Conservation (phyloP, 2,329 filamentous ascomycete species). For the Talaromyces atroroseus region DNA sequence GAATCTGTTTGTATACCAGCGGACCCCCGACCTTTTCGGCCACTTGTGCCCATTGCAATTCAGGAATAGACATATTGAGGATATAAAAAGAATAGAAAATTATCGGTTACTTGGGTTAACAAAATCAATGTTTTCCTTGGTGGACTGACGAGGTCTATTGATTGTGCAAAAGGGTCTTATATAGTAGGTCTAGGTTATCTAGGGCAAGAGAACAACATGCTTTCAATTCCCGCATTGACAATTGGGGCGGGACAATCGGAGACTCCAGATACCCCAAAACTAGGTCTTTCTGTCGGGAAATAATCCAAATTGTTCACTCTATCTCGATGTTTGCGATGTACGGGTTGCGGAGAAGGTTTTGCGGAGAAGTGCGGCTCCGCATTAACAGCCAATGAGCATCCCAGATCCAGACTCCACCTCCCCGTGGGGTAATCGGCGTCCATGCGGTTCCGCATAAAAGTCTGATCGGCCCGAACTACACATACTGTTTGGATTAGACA, state of each 20-base stretch:
- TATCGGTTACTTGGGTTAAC: background rate
- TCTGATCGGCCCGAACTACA: constrained; percentile 4
- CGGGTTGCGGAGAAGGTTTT: too few relatives aligned
- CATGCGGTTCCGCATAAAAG: constrained; percentile 9
- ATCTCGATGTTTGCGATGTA: too few relatives aligned
- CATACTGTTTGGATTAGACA: background rate
- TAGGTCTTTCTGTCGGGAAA: too few relatives aligned
- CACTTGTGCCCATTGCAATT: constrained; percentile 87
- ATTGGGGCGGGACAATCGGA: too few relatives aligned
- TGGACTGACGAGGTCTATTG: background rate
- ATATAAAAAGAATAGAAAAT: background rate
- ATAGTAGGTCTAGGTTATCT: background rate
- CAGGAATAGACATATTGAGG: constrained; percentile 54
- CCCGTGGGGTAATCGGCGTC: too few relatives aligned
- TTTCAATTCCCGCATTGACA: too few relatives aligned
- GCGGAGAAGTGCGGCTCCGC: too few relatives aligned
- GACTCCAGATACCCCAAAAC: too few relatives aligned
- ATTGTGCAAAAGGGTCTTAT: background rate
- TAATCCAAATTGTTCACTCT: too few relatives aligned
- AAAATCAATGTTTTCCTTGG: background rate
- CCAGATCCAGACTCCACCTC: too few relatives aligned
- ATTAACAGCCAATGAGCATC: too few relatives aligned
- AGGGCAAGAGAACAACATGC: background rate
- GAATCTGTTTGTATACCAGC: constrained; percentile 55
- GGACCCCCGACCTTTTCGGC: constrained; percentile 68